These are phyloP conservation scores for sunflower (Helianthus annuus) DNA, from an alignment of 129 eudicot species.

Conservation along the genomic window DNA sequence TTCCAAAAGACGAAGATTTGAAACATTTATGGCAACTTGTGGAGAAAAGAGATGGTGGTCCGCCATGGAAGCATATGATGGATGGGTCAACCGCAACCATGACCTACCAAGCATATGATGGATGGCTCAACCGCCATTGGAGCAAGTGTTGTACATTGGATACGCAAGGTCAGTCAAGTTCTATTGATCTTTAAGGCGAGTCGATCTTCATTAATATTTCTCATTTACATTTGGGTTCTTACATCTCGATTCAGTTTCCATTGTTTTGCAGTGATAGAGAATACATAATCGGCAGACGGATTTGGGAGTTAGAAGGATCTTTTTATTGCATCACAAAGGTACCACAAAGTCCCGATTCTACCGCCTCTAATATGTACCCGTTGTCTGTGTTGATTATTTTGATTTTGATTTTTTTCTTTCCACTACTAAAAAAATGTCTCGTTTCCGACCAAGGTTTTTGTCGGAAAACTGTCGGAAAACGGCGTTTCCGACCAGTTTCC, in stretches of 20 bases:
- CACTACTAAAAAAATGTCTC: too few species aligned
- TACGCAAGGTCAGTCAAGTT: constrained; percentile 63
- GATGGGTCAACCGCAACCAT: constrained; percentile 57
- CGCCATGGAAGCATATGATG: constrained; percentile 92
- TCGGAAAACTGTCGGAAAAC: too few species aligned
- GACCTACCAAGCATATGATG: constrained; percentile 63
- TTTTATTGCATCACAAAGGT: constrained; percentile 98
- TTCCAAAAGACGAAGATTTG: constrained; percentile 57
- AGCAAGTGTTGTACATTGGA: constrained; percentile 89
- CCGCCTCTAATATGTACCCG: background rate
- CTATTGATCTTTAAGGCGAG: background rate
- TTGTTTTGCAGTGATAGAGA: constrained; percentile 94
- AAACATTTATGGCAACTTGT: constrained; percentile 66
- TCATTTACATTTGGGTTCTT: background rate
- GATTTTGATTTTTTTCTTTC: too few species aligned
- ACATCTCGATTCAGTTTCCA: constrained; percentile 63
- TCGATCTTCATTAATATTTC: too few species aligned
- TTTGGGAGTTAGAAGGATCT: constrained; percentile 80
- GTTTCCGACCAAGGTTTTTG: too few species aligned
- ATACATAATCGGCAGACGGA: constrained; percentile 79
- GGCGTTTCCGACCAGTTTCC: too few species aligned
- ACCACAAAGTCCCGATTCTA: background rate
- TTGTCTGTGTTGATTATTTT: too few species aligned
- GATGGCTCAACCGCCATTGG: constrained; percentile 67
- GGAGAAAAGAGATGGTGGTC: constrained; percentile 91